Percentiles rank a stretch among this genome's conserved stretches.
phyloP scores from a whole-genome alignment of 768 basidiomycete species.

The Botryobasidium botryosum region DNA sequence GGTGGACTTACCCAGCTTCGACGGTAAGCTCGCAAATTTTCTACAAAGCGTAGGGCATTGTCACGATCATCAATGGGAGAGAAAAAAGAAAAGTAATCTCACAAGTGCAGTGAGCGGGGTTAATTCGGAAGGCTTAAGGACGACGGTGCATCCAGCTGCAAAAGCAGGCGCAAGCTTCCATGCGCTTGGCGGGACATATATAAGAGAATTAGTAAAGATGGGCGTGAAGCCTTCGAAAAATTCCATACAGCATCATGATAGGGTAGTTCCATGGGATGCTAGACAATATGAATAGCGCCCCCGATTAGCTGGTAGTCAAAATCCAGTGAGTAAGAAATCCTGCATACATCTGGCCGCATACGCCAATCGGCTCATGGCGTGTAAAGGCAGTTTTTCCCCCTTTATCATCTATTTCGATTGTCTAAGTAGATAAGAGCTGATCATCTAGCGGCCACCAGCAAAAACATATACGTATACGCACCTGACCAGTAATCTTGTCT shows the following conservation, averaged over 20 bases:
- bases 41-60: constrained; percentile 24
- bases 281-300: background rate
- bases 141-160: constrained; percentile 79
- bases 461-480: constrained; percentile 19
- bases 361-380: constrained; percentile 81
- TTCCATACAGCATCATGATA: constrained; percentile 24
- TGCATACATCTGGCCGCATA: constrained; percentile 83
- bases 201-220: background rate
- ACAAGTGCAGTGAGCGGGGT: constrained; percentile 74
- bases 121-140: constrained; percentile 88
- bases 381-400: constrained; percentile 73
- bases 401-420: constrained; percentile 58
- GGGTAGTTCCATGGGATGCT: constrained; percentile 93
- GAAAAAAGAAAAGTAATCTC: constrained; percentile 13
- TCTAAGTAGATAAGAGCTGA: constrained; percentile 24
- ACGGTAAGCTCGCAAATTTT: constrained; percentile 68
- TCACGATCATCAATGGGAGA: constrained; percentile 6
- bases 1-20: constrained; percentile 54
- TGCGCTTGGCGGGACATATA: constrained; percentile 27
- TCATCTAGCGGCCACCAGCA: background rate
- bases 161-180: constrained; percentile 94
- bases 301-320: background rate
- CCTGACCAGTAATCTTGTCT: constrained; percentile 84
- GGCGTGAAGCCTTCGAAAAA: background rate
- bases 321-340: constrained; percentile 9